These are phyloP conservation scores for Chrysanthemum seticuspe DNA, from an alignment of 129 eudicot genomes.

Conservation along the genomic window DNA sequence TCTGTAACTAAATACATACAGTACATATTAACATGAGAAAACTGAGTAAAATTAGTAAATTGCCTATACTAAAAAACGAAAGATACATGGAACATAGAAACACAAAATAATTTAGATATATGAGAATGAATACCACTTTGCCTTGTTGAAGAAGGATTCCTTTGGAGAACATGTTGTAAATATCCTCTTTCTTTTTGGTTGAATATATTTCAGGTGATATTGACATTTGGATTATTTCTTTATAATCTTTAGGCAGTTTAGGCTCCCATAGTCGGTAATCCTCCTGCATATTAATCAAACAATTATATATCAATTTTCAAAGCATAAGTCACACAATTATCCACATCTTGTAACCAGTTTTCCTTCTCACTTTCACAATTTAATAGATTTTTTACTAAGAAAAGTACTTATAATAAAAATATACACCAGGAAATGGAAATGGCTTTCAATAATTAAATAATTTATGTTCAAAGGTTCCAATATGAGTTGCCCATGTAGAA, in stretches of 20 bases:
- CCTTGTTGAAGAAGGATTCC: slow-evolving; percentile 14
- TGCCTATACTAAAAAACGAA: too few relatives aligned
- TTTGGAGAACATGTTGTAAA: background rate
- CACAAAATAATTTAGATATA: too few relatives aligned
- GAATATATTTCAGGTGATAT: background rate
- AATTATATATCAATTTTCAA: background rate
- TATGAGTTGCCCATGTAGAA: background rate
- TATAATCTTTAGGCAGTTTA: background rate
- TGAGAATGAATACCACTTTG: background rate
- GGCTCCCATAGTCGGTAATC: background rate
- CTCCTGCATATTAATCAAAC: background rate
- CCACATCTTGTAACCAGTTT: background rate
- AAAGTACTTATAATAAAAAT: too few relatives aligned
- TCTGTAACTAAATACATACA: too few relatives aligned
- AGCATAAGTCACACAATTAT: background rate
- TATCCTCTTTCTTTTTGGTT: slow-evolving; percentile 1
- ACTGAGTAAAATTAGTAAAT: too few relatives aligned
- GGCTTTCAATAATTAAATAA: too few relatives aligned
- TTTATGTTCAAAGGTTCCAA: background rate
- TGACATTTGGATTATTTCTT: slow-evolving; percentile 3
- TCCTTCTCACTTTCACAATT: background rate
- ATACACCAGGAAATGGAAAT: too few relatives aligned
- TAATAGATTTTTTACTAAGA: background rate
- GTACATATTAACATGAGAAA: too few relatives aligned
- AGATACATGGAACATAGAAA: too few relatives aligned